These are phyloP conservation scores for Podospora pseudocomata DNA, from an alignment of 495 filamentous ascomycete species.

Conservation along the genomic window DNA sequence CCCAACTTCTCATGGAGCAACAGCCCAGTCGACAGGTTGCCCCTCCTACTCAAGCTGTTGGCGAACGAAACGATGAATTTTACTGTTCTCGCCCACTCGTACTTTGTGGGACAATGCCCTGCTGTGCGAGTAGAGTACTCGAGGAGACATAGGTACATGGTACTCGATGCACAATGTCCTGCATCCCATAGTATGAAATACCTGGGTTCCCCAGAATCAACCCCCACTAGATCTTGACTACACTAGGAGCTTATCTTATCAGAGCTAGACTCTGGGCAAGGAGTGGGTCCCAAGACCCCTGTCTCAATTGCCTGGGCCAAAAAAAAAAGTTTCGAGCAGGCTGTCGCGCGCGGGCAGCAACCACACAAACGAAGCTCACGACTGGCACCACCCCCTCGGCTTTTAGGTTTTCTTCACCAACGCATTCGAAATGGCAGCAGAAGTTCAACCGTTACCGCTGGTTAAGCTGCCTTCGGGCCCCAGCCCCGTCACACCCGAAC, in stretches of 20 bases:
- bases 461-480: conserved; percentile 78
- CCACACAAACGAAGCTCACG: conserved; percentile 2
- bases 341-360: neutral
- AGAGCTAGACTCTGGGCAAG: neutral
- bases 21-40: no score
- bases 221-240: neutral
- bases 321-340: neutral
- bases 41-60: no score
- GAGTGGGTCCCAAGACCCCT: neutral
- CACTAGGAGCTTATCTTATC: neutral
- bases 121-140: no score
- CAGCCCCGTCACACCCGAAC: conserved; percentile 74
- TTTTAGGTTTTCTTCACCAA: neutral
- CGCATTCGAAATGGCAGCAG: conserved; percentile 69
- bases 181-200: no score
- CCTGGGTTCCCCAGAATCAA: no score
- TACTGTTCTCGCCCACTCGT: no score
- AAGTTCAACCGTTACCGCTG: conserved; percentile 75
- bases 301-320: neutral
- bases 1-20: no score
- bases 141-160: no score
- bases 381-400: neutral
- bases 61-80: no score
- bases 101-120: no score
- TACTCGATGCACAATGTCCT: no score